Conservation (phyloP, 1,139 yeast genomes). For the Pichia kudriavzevii region DNA sequence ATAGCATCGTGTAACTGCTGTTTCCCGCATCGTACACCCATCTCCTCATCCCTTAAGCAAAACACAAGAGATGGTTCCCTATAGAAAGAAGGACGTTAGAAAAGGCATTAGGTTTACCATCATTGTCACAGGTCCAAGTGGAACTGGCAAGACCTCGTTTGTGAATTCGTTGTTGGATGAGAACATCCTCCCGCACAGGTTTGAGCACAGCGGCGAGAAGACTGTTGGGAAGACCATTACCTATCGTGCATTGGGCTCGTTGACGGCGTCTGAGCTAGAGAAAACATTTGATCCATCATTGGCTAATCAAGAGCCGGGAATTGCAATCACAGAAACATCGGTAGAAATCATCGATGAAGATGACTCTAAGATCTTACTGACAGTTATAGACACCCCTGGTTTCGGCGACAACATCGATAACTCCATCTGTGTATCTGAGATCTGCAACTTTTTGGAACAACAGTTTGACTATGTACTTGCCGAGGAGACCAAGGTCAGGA, state of each 20-base stretch:
- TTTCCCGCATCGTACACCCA: no score
- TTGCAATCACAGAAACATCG: constrained; percentile 57
- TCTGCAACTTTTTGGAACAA: constrained; percentile 44
- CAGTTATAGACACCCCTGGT: constrained; percentile 66
- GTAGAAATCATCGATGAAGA: constrained; percentile 51
- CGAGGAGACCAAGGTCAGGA: constrained; percentile 54
- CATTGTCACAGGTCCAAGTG: constrained; percentile 70
- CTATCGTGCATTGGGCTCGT: constrained; percentile 32
- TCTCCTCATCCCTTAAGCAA: no score
- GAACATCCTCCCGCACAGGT: constrained; percentile 53
- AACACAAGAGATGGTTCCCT: constrained; percentile 7
- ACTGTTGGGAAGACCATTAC: constrained; percentile 40
- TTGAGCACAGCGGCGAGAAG: constrained; percentile 25
- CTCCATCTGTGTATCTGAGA: constrained; percentile 33
- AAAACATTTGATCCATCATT: constrained; percentile 36
- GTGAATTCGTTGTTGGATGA: constrained; percentile 67
- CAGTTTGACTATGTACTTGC: constrained; percentile 49
- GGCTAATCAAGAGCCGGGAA: constrained; percentile 41
- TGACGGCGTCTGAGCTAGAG: constrained; percentile 34
- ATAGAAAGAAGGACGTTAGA: constrained; percentile 65
- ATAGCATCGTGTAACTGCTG: no score
- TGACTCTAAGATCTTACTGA: constrained; percentile 43
- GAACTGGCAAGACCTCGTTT: constrained; percentile 79
- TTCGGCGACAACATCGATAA: constrained; percentile 65
- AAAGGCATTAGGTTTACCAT: constrained; percentile 78